A percentile compares a stretch with the other conserved stretches of the same genome.
These are phyloP conservation scores for Heritiera littoralis DNA, from an alignment of 345 rosid genomes.

Conservation along the genomic window DNA sequence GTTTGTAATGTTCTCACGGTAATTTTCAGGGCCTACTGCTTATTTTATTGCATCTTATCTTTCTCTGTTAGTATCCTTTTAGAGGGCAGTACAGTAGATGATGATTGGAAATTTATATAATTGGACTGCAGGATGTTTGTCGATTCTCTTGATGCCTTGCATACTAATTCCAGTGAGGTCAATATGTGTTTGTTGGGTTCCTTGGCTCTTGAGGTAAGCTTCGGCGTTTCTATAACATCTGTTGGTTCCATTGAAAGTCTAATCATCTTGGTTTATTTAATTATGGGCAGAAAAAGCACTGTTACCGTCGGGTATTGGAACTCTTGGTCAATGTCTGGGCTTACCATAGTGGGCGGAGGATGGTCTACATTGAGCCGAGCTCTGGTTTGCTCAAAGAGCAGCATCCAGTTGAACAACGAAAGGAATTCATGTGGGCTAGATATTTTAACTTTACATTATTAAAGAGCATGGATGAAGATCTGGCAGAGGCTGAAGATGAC, in stretches of 20 bases:
- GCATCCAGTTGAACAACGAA: conserved; percentile 60
- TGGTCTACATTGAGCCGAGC: conserved; percentile 82
- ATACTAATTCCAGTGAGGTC: conserved; percentile 43
- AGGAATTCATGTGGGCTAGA: conserved; percentile 69
- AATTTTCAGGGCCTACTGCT: conserved; percentile 13
- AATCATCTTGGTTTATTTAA: conserved; percentile 12
- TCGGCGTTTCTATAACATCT: not conserved
- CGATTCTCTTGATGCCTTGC: conserved; percentile 84
- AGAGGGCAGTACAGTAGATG: not conserved
- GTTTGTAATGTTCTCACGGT: conserved; percentile 90
- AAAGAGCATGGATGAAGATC: conserved; percentile 96
- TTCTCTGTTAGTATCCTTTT: not conserved
- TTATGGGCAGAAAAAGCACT: conserved; percentile 68
- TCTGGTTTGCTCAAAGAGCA: conserved; percentile 73
- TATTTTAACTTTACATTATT: conserved; percentile 71
- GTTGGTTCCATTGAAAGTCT: not conserved
- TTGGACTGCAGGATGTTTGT: conserved; percentile 70
- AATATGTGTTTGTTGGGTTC: conserved; percentile 64
- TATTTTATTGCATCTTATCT: conserved; percentile 5
- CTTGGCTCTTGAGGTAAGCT: conserved; percentile 64
- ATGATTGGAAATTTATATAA: not conserved
- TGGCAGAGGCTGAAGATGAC: conserved; percentile 97
- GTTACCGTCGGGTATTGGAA: conserved; percentile 83
- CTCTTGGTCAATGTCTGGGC: conserved; percentile 92
- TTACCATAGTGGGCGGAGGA: conserved; percentile 80